Base-by-base conservation (phyloP, 1,284 basidiomycete genomes). In the Ceratorhiza oryzae-sativae region DNA sequence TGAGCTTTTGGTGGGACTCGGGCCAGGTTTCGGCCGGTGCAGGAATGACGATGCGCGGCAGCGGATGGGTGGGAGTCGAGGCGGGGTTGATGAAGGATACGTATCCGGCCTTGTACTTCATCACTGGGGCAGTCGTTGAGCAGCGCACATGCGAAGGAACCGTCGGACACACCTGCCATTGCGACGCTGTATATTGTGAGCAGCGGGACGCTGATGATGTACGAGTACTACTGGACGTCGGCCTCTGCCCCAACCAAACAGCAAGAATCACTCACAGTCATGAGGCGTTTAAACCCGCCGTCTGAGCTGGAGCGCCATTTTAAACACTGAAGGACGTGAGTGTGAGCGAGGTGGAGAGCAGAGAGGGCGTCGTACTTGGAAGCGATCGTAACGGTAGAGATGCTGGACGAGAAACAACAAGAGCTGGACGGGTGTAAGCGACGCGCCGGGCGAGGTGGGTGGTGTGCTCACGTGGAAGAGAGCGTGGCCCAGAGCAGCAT, bases 81-180 rank as follows among this genome's bases (percentile, higher is more conserved):
- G 41, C 67, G 18, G 60, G 65, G 51, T 72, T 55, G 53, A 59
- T 58, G 23, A 74, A 20, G 32, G 49, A 30, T 6, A 65, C 58
- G 32, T 71, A 71, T 15, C 71, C 73, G 9, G 59, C 71, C 36
- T 74, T 41, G 45, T 75, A 75, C 61, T 74, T 75, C 49, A 75
- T 73, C 27, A 72, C 62, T 70, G 53, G 32, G 23, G n/a, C 15
- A 68, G 15, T 4, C 23, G 36, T 68, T 20, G 59, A 25, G 23
- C 12, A 6, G n/a, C 23, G n/a, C 8, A 42, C 23, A 4, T 23
- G 15, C 23, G 12, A n/a, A 49, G 25, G 9, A 30, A 8, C 1
- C 1, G 12, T 15, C n/a, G 15, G 5, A 48, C 55, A 34, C 34
- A 59, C 67, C 55, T 25, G 60, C 60, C 71, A 74, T 72, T 3